Conservation (phyloP, 495 filamentous ascomycete species). For the Staphylotrichum tortipilum region DNA sequence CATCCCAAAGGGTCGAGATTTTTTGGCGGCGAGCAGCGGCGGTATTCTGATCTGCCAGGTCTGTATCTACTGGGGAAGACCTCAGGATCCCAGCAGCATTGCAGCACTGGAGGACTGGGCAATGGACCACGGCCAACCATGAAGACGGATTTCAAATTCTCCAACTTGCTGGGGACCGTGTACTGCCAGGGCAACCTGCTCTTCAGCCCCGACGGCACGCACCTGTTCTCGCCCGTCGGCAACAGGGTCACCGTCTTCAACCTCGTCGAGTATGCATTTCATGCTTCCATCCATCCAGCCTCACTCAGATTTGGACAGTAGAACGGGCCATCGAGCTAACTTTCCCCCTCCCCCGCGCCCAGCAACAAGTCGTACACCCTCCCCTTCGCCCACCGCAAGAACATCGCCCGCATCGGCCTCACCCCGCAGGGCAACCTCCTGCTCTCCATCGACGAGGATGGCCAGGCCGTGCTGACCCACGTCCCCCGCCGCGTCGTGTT, state of each 20-base stretch:
- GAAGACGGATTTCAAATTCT: conserved; percentile 98
- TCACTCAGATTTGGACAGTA: no score
- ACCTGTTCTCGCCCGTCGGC: conserved; percentile 92
- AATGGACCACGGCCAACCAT: conserved; percentile 45
- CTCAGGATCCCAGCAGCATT: no score
- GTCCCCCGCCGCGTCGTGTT: conserved; percentile 75
- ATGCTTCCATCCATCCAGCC: background rate
- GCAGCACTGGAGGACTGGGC: no score
- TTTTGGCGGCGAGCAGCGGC: conserved; percentile 14
- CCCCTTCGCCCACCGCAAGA: conserved; percentile 86
- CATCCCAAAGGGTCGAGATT: conserved; percentile 11
- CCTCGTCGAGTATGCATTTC: conserved; percentile 71
- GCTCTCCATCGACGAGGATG: conserved; percentile 88
- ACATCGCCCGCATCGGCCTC: conserved; percentile 79
- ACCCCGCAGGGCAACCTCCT: conserved; percentile 84
- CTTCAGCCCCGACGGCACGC: conserved; percentile 93
- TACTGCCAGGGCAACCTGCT: conserved; percentile 95
- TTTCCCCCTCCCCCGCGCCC: no score
- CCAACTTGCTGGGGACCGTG: conserved; percentile 91
- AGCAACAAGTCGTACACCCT: conserved; percentile 96
- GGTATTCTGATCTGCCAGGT: conserved; percentile 3
- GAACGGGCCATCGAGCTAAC: no score
- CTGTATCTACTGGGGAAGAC: no score
- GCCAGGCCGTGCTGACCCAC: conserved; percentile 83
- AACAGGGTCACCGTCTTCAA: conserved; percentile 95